Base-by-base conservation (phyloP, 345 rosid genomes). In the Cardamine chenopodiifolia region DNA sequence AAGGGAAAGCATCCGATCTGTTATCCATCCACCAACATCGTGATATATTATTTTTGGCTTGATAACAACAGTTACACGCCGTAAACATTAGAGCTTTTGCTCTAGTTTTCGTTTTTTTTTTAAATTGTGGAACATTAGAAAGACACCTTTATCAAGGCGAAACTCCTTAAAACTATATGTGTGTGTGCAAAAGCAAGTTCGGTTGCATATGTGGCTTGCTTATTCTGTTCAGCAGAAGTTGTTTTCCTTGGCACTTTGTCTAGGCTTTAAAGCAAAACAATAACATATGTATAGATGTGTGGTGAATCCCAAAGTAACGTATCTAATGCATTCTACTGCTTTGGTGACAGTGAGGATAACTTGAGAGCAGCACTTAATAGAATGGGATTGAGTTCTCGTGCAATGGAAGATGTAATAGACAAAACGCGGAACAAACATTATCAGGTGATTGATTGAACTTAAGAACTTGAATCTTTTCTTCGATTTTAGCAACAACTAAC, bases 341-440 rank as follows among this genome's bases (percentile, higher is more conserved):
- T 64, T 64, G 62, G 17, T 73, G 52, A 73, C 83, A 87, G 97
- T 76, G 96, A 86, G 75, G 97, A 95, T 73, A 91, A 95, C 75
- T 72, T 95, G 72, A 87, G 83, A 80, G 97, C 91, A 61, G 97
- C 99, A 56, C 88, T 92, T 59, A 71, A 80, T 79, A 80, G 85
- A 84, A 89, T 86, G 93, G 97, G 97, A 76, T 81, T 90, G 31
- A 80, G 84, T 75, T 79, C 83, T 81, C 87, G 87, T 37, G 88
- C 84, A 62, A 60, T 80, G 70, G 91, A 89, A 48, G 97, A 86
- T 66, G 87, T 89, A 53, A 82, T 89, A 78, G 99, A 86, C 66
- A 92, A 92, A 86, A 93, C 85, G 76, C 85, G 72, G 65, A 85
- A 92, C 72, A 86, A 85, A 75, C 98, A 90, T 75, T 90, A 86